Conservation (phyloP, 1,284 basidiomycete species). For the Calocybe gambosa region DNA sequence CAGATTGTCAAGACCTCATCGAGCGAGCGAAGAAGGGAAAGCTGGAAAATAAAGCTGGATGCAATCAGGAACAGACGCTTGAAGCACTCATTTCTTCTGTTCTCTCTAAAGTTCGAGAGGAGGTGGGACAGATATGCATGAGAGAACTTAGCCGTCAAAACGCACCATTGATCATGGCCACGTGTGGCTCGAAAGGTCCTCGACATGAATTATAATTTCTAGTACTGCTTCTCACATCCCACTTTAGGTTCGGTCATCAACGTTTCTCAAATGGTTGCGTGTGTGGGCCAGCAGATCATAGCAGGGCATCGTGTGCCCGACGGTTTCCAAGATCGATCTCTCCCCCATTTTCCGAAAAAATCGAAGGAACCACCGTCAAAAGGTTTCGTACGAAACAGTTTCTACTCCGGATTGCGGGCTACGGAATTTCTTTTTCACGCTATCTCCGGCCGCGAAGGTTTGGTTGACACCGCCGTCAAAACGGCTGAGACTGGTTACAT, state of each 20-base stretch:
- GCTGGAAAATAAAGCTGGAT: constrained; percentile 94
- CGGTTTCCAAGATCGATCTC: constrained; percentile 97
- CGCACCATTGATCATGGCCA: constrained; percentile 98
- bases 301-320: constrained; percentile 97
- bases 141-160: constrained; percentile 94
- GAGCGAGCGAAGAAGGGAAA: constrained; percentile 87
- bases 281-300: constrained; percentile 99
- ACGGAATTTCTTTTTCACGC: constrained; percentile 99
- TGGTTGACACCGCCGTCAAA: constrained; percentile 99
- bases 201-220: background rate
- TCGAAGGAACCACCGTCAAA: constrained; percentile 96
- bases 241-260: constrained; percentile 88
- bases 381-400: constrained; percentile 97
- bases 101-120: constrained; percentile 91
- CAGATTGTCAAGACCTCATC: constrained; percentile 84
- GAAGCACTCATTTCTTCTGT: constrained; percentile 94
- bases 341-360: constrained; percentile 98
- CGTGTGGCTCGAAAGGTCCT: constrained; percentile 95
- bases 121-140: constrained; percentile 98
- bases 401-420: constrained; percentile 91
- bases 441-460: constrained; percentile 96
- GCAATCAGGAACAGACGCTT: constrained; percentile 94
- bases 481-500: constrained; percentile 99
- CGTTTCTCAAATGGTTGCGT: constrained; percentile 99
- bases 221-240: background rate